phyloP scores from a whole-genome alignment of 2,329 filamentous ascomycete genomes.

The Trichophyton rubrum region DNA sequence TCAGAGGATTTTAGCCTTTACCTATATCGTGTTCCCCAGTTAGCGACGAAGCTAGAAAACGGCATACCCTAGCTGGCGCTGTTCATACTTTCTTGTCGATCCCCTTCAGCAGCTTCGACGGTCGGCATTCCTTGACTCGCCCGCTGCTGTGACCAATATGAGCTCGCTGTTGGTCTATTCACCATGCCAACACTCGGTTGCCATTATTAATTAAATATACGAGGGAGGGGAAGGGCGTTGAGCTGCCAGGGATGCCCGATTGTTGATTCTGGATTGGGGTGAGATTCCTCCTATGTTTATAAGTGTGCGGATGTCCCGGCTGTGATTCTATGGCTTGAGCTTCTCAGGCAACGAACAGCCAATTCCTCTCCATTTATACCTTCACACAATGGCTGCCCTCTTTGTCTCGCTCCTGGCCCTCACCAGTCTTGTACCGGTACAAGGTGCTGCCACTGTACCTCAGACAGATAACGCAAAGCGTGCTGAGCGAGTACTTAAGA shows the following conservation, averaged over 20 bases:
- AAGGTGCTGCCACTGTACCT: not conserved
- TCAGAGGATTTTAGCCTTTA: not conserved
- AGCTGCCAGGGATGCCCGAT: not conserved
- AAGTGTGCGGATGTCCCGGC: not conserved
- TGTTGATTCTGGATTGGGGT: not conserved
- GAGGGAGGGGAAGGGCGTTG: not conserved
- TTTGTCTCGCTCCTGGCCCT: not conserved
- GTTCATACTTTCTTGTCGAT: not conserved
- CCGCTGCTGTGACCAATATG: not conserved
- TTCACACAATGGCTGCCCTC: not conserved
- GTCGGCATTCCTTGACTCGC: not conserved
- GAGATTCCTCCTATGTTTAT: not conserved
- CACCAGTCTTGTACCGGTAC: not conserved
- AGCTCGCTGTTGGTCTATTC: not conserved
- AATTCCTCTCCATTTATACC: not conserved
- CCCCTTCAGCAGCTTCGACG: not conserved
- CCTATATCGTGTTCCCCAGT: not conserved
- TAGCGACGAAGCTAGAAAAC: not conserved
- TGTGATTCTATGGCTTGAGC: not conserved
- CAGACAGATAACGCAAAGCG: conserved; percentile 13
- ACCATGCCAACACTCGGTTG: not conserved
- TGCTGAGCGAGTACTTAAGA: conserved; percentile 16
- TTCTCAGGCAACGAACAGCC: not conserved
- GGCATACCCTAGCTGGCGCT: not conserved
- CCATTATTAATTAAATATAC: conserved; percentile 2